Base-by-base conservation (phyloP, 1,284 basidiomycete genomes). In the Tilletia setariae region DNA sequence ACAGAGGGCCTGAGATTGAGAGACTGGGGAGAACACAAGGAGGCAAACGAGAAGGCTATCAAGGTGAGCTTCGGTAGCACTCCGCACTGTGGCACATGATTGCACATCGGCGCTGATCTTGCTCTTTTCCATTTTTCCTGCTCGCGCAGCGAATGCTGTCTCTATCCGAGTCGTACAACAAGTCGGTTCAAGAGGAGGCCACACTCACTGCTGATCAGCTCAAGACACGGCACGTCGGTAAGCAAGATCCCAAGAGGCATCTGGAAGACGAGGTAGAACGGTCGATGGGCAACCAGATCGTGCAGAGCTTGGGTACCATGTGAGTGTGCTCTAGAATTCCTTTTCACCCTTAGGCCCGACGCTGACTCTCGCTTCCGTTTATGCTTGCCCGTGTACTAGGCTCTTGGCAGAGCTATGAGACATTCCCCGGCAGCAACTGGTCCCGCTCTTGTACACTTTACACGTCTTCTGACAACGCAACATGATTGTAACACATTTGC, bases 201-300 rank as follows among this genome's bases (percentile, higher is more conserved):
- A 77, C 77, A 1, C 62, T 82, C 56, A 76, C 78, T 8, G 67
- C 73, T 13, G 78, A 82, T 25, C 78, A 82, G 72, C 69, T 80
- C 63, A 81, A 82, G 76, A 82, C 80, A 23, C 70, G 80, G 35
- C 80, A 81, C 69, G 76, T 81, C 49, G 80, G 79, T 65, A 80
- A 81, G 70, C 80, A 82, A 70, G 80, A 82, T 69, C 81, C 81
- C 2, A 82, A 82, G 72, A 68, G 81, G 23, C 81, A 82, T 70
- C 71, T 82, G 56, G 81, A 82, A 63, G 81, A 82, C 65, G 78
- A 74, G 1, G 81, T 82, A 1, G 78, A 82, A 66, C 66, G 75
- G 56, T 74, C 79, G 19, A 82, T 82, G 81, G 80, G 80, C 32
- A 76, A 81, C 70, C 79, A 81, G 70, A 79, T 82, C 43, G 76